Base-by-base conservation (phyloP, 2,329 filamentous ascomycete genomes). In the Aspergillus sojae region DNA sequence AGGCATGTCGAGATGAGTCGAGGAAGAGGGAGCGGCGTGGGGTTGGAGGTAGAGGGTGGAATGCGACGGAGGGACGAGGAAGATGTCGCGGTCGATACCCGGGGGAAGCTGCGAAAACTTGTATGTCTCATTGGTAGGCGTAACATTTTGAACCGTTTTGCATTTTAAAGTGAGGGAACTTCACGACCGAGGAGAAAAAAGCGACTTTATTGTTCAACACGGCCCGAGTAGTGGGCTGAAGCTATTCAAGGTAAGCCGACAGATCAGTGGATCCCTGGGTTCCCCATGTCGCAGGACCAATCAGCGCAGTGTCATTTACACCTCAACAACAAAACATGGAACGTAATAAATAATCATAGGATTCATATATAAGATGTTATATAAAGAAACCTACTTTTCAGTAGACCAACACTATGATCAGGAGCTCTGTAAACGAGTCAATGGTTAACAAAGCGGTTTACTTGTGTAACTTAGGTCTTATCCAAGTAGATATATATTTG, bases 111-210 rank as follows among this genome's bases (percentile, higher is more conserved):
- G 21, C 48, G 23, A 26, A 58, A 52, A n/a, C 68, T 32, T 4
- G 62, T 28, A n/a, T 53, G 59, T 52, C 57, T 56, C 63, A 68
- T 60, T 26, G 55, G 62, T 57, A 56, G 58, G 19, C 62, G 66
- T 32, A 68, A 62, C 68, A 70, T 70, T 23, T 32, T 62, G 14
- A 5, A 30, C 2, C 19, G 7, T 4, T 60, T 58, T 39, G 65
- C 66, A 67, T 66, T 12, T 5, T 61, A 63, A 46, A 41, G 1
- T 5, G 19, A 52, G 28, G 12, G 30, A 19, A 30, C 2, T 50
- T 9, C 16, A 26, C 30, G 14, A 7, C 19, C 19, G 39, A 52
- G 21, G 14, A n/a, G 30, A 48, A 55, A 16, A n/a, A 16, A 26
- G 28, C 21, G 16, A 14, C 16, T 46, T 30, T 32, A 43, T 14